A percentile compares a stretch with the other conserved stretches of the same genome.
Evolutionary conservation across 148 eudicot genomes (phyloP).

Genomic region (Pharnaceum exiguum): DNA sequence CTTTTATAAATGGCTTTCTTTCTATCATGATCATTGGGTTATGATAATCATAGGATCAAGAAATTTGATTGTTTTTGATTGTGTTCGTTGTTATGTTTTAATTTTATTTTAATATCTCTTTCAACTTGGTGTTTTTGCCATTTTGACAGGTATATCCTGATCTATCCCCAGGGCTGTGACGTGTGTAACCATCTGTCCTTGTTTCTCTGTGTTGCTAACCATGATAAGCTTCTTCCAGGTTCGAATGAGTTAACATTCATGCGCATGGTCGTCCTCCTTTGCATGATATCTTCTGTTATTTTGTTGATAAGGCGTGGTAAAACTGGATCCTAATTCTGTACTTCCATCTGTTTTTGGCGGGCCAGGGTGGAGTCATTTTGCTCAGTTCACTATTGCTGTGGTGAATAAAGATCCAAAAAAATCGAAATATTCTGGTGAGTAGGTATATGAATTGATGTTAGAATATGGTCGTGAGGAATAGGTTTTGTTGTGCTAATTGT

Average conservation of each 20-base stretch:
- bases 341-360: conserved; percentile 4
- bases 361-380: conserved; percentile 94
- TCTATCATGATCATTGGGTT: too few species aligned
- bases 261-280: neutral
- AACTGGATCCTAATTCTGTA: neutral
- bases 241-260: neutral
- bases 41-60: too few species aligned
- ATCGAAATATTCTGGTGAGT: conserved; percentile 82
- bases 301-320: too few species aligned
- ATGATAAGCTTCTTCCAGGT: conserved; percentile 98
- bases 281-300: neutral
- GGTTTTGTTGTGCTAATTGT: conserved; percentile 1
- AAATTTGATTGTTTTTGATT: neutral
- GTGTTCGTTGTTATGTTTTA: neutral
- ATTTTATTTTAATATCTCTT: neutral
- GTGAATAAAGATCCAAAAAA: conserved; percentile 89
- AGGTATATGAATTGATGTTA: neutral
- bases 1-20: too few species aligned
- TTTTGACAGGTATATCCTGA: conserved; percentile 76
- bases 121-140: conserved; percentile 5
- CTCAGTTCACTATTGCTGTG: conserved; percentile 92
- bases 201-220: conserved; percentile 88
- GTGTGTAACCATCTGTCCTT: conserved; percentile 93
- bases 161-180: conserved; percentile 96
- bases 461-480: neutral